Percentiles rank a stretch among this genome's conserved stretches.
Conservation (phyloP, 139 green algal species). For the Chlorella sp. region DNA sequence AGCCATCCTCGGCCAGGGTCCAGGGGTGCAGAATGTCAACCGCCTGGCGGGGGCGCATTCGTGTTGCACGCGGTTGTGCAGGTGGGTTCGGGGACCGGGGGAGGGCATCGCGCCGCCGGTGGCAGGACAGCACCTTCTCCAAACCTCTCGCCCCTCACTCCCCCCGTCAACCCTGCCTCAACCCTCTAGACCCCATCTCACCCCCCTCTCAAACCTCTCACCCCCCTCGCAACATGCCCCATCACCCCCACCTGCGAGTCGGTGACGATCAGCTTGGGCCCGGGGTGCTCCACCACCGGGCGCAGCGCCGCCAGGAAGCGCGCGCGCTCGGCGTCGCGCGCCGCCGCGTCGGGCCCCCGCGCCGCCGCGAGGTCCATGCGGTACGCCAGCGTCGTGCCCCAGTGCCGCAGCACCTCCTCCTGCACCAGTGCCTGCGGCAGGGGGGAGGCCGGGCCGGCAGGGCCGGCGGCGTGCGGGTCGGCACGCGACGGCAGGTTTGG, state of each 20-base stretch:
- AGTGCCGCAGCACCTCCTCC: constrained; percentile 68
- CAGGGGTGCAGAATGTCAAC: constrained; percentile 72
- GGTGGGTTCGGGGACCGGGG: too few species aligned
- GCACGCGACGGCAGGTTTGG: not conserved
- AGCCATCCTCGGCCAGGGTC: constrained; percentile 48
- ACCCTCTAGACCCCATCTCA: too few species aligned
- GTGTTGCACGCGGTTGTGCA: too few species aligned
- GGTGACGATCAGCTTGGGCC: constrained; percentile 62
- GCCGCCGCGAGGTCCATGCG: constrained; percentile 62
- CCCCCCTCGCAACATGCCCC: too few species aligned
- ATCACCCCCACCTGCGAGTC: constrained; percentile 67
- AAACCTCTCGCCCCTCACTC: too few species aligned
- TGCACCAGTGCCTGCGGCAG: constrained; percentile 41
- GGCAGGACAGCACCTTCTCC: too few species aligned
- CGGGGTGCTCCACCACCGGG: constrained; percentile 43
- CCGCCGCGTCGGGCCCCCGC: constrained; percentile 34
- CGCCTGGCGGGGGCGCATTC: constrained; percentile 42
- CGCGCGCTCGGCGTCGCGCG: constrained; percentile 39
- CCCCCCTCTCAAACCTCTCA: too few species aligned
- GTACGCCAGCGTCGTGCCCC: constrained; percentile 52
- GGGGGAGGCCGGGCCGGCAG: not conserved
- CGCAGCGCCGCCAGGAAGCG: constrained; percentile 52
- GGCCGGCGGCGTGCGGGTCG: not conserved
- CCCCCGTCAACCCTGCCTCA: too few species aligned
- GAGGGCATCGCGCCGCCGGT: too few species aligned